phyloP scores from a whole-genome alignment of 306 rosid genomes.

The Psophocarpus tetragonolobus region DNA sequence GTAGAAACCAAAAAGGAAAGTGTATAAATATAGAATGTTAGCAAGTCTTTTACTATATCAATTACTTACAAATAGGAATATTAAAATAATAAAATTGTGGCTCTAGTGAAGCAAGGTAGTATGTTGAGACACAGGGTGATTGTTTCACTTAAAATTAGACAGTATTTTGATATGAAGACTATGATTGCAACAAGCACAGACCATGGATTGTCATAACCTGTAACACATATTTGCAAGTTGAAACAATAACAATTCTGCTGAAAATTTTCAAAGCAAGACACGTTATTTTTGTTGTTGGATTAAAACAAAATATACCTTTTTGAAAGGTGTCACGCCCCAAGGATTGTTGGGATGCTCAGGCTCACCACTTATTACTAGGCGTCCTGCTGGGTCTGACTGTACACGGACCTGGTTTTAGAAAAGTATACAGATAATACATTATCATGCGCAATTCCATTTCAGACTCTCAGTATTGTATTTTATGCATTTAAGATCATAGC shows the following conservation, averaged over 20 bases:
- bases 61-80: background rate
- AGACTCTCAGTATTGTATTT: slow-evolving; percentile 7
- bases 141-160: background rate
- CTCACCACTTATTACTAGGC: slow-evolving; percentile 91
- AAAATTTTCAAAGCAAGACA: slow-evolving; percentile 1
- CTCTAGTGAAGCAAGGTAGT: background rate
- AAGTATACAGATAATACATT: background rate
- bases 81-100: background rate
- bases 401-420: slow-evolving; percentile 78
- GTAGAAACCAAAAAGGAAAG: background rate
- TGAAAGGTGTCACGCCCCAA: slow-evolving; percentile 99
- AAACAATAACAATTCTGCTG: background rate
- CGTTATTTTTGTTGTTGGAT: background rate
- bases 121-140: background rate
- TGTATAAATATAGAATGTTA: background rate
- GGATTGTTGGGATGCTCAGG: slow-evolving; percentile 93
- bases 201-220: background rate
- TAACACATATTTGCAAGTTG: background rate
- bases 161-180: background rate
- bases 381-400: slow-evolving; percentile 96
- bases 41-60: background rate
- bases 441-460: slow-evolving; percentile 14
- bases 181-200: background rate
- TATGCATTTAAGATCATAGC: background rate
- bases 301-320: slow-evolving; percentile 58